A percentile compares a stretch with the other conserved stretches of the same genome.
phyloP scores from a whole-genome alignment of 805 yeast species.

The Jamesozyma rosinii region DNA sequence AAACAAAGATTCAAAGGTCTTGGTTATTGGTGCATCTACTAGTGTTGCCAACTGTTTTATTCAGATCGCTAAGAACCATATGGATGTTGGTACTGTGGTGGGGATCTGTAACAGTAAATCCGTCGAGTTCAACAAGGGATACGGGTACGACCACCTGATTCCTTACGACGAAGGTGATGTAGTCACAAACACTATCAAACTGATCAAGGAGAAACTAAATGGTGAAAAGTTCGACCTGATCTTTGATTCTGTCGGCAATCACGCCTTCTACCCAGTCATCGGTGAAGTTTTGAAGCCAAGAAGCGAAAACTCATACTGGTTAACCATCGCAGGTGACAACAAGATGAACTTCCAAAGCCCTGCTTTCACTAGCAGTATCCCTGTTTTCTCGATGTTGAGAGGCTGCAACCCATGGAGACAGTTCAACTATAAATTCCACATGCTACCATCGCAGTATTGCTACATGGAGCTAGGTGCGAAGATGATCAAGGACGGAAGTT shows the following conservation, averaged over 20 bases:
- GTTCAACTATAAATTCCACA: constrained; percentile 26
- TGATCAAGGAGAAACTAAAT: constrained; percentile 22
- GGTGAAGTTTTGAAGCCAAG: constrained; percentile 38
- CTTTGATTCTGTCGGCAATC: constrained; percentile 57
- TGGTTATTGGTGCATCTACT: constrained; percentile 69
- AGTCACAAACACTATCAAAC: constrained; percentile 30
- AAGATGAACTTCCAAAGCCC: constrained; percentile 26
- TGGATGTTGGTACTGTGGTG: constrained; percentile 42
- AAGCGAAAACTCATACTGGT: constrained; percentile 40
- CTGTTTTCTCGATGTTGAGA: constrained; percentile 11
- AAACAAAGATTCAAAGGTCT: constrained; percentile 38
- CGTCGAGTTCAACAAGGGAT: constrained; percentile 32
- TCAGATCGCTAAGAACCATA: constrained; percentile 46
- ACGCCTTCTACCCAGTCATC: constrained; percentile 38
- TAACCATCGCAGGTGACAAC: constrained; percentile 50
- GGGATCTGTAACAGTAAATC: constrained; percentile 49
- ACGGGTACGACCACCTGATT: constrained; percentile 52
- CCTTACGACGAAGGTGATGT: constrained; percentile 45
- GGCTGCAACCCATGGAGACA: constrained; percentile 18
- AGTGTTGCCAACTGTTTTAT: constrained; percentile 51
- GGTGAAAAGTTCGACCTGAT: constrained; percentile 49
- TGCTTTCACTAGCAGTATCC: constrained; percentile 2
- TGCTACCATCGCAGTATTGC: constrained; percentile 7
- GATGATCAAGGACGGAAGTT: constrained; percentile 22
- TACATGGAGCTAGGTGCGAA: constrained; percentile 17